Base-by-base conservation (phyloP, 805 yeast genomes). In the Candida morakotiae region DNA sequence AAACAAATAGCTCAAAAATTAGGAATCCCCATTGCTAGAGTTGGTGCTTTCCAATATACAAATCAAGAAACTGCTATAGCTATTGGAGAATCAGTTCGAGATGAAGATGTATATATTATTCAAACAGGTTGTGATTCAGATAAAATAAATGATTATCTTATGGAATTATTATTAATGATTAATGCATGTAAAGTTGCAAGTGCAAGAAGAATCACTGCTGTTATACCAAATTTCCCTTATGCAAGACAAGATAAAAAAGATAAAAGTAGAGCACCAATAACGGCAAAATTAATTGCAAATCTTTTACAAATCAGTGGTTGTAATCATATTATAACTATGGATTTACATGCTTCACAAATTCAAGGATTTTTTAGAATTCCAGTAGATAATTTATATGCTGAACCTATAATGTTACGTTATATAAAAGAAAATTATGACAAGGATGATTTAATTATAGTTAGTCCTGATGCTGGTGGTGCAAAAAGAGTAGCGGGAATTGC, bases 401-500 rank as follows among this genome's bases (percentile, higher is more conserved):
- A 93, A 56, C 98, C 98, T 33, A 78, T 83, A 39, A 94, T 86
- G 15, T 73, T 91, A 33, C 69, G 84, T 48, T 93, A 86, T 60
- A 86, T 91, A 49, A 79, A 75, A 45, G 85, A 79, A 43, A 74
- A 78, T 46, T 67, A 78, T 31, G 62, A 69, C 44, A 62, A 64
- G 22, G 70, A 79, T 41, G 66, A 75, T 36, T 74, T 88, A 8
- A 86, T 88, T 36, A 77, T 91, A 38, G 94, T 91, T 9, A 87
- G 96, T 4, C 98, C 98, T 3, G 98, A 91, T 66, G 98, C 98
- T 3, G 98, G 98, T 51, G 98, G 98, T 42, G 98, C 98, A 38
- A 91, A 91, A 62, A 77, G 98, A 48, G 98, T 89, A 19, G 98
- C 98, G 2, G 81, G 89, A 4, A 68, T 91, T 35, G 98, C 98